Evolutionary conservation across 768 basidiomycete genomes (phyloP), one percentile per base, ranked within the genome.

Genomic region (Phylloporus sp.): DNA sequence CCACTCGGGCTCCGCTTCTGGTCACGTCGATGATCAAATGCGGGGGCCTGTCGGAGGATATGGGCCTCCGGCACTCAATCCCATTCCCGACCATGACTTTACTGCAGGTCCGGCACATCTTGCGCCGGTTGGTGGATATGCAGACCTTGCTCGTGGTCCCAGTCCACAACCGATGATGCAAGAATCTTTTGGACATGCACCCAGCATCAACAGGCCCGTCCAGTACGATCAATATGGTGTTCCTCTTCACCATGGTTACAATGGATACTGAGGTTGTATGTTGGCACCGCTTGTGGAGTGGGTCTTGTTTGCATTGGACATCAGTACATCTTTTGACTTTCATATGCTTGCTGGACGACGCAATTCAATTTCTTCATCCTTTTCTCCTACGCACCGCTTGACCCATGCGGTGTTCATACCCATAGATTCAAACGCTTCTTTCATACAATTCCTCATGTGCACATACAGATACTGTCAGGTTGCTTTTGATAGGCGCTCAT

Each of bases 111-210:
- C 82, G 23, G 55, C 75, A 15, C 63, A 71, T 45, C 74, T 84
- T 40, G 81, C 83, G 13, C 81, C 86, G 23, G 81, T 87, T 50
- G 88, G 86, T 51, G 88, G 87, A 20, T 92, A 92, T 60, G 90
- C 88, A 42, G 88, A 91, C 65, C 77, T 91, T 42, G 78, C 87
- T 50, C 86, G 89, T 55, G 89, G 86, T 28, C 74, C 83, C 9
- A 86, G 81, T 69, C 81, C 85, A 16, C 78, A 80, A 55, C 88
- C 87, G 16, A 70, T 65, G 62, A 75, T 78, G 76, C 67, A 70
- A 40, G 71, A 78, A 55, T 41, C 62, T 26, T 60, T 74, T 20
- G 53, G 56, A 29, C 68, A 57, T 31, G 71, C 71, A 20, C 73
- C 73, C 7, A 78, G 67, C 42, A 65, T 77, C 45, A 82, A 78